Evolutionary conservation across 208 protist genomes (phyloP).

Genomic region (Wallacemonas rigidus): DNA sequence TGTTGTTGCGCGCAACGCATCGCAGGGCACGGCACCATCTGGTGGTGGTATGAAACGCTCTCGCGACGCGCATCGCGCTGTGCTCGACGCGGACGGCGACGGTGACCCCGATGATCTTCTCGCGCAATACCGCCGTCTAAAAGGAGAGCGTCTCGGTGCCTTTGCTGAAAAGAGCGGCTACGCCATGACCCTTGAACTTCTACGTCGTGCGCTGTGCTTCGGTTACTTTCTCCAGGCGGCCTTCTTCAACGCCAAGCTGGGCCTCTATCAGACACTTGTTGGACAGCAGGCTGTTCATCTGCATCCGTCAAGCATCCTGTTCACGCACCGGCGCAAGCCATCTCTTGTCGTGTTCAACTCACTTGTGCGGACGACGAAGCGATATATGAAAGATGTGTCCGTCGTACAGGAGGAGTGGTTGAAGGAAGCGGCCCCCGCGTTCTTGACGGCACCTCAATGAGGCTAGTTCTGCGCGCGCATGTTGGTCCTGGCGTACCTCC

Average conservation of each 20-base stretch:
- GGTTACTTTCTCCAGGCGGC: conserved; percentile 89
- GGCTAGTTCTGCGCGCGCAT: background rate
- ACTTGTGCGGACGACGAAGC: conserved; percentile 87
- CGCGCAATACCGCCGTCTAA: conserved; percentile 24
- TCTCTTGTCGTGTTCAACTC: conserved; percentile 88
- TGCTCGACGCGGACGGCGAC: background rate
- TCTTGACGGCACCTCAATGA: conserved; percentile 51
- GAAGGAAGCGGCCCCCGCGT: conserved; percentile 67
- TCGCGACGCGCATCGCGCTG: conserved; percentile 17
- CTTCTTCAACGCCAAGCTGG: conserved; percentile 87
- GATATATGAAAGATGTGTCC: conserved; percentile 91
- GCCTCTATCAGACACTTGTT: conserved; percentile 81
- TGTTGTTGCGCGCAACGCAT: background rate
- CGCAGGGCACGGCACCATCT: background rate
- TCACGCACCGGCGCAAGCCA: conserved; percentile 78
- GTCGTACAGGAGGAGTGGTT: conserved; percentile 91
- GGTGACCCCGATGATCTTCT: conserved; percentile 31
- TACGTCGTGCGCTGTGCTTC: conserved; percentile 83
- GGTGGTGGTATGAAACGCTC: conserved; percentile 2
- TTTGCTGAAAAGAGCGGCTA: conserved; percentile 10
- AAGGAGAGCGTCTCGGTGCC: conserved; percentile 13
- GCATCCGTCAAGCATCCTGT: conserved; percentile 89
- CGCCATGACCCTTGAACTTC: conserved; percentile 45
- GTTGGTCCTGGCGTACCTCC: background rate
- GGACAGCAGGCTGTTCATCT: conserved; percentile 82